Conservation (phyloP, 768 basidiomycete genomes). For the Tylopilus rubrobrunneus region DNA sequence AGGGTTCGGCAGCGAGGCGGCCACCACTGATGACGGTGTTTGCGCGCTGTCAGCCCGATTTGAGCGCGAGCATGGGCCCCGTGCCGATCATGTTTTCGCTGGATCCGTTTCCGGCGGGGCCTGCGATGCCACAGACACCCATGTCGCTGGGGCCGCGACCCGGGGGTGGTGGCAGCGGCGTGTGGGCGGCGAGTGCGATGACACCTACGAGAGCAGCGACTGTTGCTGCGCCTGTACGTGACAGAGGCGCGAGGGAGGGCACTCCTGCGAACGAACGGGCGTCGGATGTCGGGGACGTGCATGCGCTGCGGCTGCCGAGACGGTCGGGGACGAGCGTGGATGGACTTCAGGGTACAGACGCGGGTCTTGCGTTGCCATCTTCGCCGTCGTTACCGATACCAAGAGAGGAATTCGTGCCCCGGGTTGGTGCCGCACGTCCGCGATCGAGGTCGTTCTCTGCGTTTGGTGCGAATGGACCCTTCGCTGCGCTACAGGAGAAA, state of each 20-base stretch:
- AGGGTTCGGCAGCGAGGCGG: slow-evolving; percentile 18
- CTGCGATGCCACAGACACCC: slow-evolving; percentile 8
- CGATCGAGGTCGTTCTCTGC: slow-evolving; percentile 75
- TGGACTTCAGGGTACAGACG: not conserved
- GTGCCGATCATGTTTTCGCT: slow-evolving; percentile 59
- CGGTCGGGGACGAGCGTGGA: slow-evolving; percentile 8
- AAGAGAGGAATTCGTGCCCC: slow-evolving; percentile 63
- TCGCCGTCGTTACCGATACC: slow-evolving; percentile 35
- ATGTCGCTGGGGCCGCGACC: not conserved
- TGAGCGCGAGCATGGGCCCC: slow-evolving; percentile 47
- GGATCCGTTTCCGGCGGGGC: slow-evolving; percentile 40
- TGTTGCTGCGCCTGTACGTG: slow-evolving; percentile 30
- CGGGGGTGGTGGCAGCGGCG: not conserved
- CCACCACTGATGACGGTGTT: slow-evolving; percentile 49
- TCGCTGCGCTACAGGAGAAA: not conserved
- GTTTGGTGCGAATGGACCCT: slow-evolving; percentile 42
- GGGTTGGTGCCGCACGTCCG: slow-evolving; percentile 45
- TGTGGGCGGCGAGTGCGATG: not conserved
- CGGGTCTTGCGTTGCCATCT: not conserved
- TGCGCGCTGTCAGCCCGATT: slow-evolving; percentile 50
- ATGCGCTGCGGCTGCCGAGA: slow-evolving; percentile 17
- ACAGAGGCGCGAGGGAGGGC: slow-evolving; percentile 11
- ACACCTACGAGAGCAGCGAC: slow-evolving; percentile 28
- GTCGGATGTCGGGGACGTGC: not conserved
- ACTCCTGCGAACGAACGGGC: not conserved